phyloP scores from a whole-genome alignment of 2,329 filamentous ascomycete genomes.

The Aspergillus aculeatinus region DNA sequence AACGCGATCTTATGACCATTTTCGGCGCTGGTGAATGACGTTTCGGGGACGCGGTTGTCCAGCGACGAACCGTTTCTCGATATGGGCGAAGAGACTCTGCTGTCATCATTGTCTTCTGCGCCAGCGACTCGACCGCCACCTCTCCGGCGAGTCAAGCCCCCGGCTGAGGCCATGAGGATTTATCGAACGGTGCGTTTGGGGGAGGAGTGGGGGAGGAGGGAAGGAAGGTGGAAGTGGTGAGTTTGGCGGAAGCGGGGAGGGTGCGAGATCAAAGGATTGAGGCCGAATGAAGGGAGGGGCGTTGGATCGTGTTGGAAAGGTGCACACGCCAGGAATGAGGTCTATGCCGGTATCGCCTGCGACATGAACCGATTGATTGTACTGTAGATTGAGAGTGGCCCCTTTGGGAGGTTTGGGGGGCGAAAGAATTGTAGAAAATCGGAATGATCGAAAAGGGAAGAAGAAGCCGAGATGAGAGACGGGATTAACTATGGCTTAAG shows the following conservation, averaged over 20 bases:
- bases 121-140: slow-evolving; percentile 59
- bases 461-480: slow-evolving; percentile 10
- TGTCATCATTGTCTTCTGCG: slow-evolving; percentile 62
- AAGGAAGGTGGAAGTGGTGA: background rate
- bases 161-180: slow-evolving; percentile 62
- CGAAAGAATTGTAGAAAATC: background rate
- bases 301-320: slow-evolving; percentile 8
- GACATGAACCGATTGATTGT: slow-evolving; percentile 12
- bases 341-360: slow-evolving; percentile 18
- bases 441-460: slow-evolving; percentile 9
- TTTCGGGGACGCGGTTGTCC: slow-evolving; percentile 61
- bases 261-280: slow-evolving; percentile 4
- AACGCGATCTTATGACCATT: slow-evolving; percentile 99
- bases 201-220: slow-evolving; percentile 9
- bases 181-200: slow-evolving; percentile 19
- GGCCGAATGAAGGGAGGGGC: background rate
- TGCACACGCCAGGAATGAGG: slow-evolving; percentile 13
- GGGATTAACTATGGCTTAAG: background rate
- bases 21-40: slow-evolving; percentile 80
- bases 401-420: background rate
- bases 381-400: background rate
- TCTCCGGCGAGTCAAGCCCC: slow-evolving; percentile 69
- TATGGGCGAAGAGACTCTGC: slow-evolving; percentile 65
- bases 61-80: slow-evolving; percentile 60
- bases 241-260: slow-evolving; percentile 12